Conservation (phyloP, 257 asterid genomes). For the Coffea eugenioides region DNA sequence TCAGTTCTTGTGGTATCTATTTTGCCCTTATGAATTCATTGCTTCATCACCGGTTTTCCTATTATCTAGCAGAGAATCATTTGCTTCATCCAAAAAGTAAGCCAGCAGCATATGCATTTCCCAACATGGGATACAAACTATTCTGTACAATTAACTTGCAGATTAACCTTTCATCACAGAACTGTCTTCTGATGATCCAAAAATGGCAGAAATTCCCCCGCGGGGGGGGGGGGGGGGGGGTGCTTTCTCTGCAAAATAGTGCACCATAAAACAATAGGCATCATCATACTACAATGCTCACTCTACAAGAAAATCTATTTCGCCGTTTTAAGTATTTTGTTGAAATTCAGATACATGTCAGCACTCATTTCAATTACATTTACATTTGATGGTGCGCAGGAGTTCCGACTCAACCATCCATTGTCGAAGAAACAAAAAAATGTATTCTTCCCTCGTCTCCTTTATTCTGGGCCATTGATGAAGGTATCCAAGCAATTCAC, state of each 20-base stretch:
- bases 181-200: neutral
- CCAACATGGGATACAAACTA: neutral
- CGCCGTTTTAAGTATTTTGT: neutral
- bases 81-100: neutral
- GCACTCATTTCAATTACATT: constrained; percentile 2
- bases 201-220: neutral
- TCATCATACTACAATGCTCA: neutral
- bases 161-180: neutral
- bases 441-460: neutral
- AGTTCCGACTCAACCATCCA: neutral
- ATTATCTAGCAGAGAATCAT: neutral
- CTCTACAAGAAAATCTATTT: neutral
- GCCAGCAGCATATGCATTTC: neutral
- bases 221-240: neutral
- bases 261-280: no score
- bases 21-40: neutral
- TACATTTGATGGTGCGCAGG: constrained; percentile 1
- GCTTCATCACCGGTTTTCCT: neutral
- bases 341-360: constrained; percentile 2
- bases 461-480: neutral
- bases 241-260: neutral
- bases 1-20: neutral
- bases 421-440: neutral
- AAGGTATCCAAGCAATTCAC: neutral
- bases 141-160: constrained; percentile 15